Base-by-base conservation (phyloP, 1,139 yeast genomes). In the Pneumocystis canis region DNA sequence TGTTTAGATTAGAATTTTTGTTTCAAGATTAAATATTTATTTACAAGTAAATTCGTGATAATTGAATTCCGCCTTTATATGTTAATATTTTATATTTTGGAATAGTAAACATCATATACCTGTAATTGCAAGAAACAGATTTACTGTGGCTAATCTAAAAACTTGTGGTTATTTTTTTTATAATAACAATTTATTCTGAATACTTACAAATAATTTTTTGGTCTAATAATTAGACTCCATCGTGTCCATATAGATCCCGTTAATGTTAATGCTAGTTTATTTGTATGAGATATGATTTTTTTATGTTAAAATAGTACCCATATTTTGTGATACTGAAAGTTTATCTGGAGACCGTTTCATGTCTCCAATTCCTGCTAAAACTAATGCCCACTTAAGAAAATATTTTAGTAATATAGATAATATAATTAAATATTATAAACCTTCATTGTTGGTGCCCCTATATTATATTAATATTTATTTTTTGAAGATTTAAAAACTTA, bases 171-270 rank as follows among this genome's bases (percentile, higher is more conserved):
- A 25, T 25, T 47, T 20, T 9, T 47, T 47, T n/a, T 20, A 5
- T 20, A 47, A 25, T 11, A n/a, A n/a, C n/a, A 47, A 25, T 2
- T 25, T 20, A 41, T 47, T 25, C 11, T 9, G 5, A 20, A 11
- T 25, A 11, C 54, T 25, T 25, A 47, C 54, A 92, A 78, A 69
- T 81, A 79, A 77, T 92, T 92, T 76, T 87, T 85, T 62, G 98
- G 98, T 70, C 78, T 84, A 73, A 92, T 92, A 67, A 89, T 94
- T 75, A 89, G 82, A 39, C 97, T 90, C 98, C 98, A 92, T 74
- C 98, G 84, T 59, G 98, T 92, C 98, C 98, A 92, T 70, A 92
- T 89, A 63, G 82, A 83, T 64, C 97, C 98, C 0, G 98, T 92
- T 60, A 92, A 92, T 70, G 87, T 80, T 65, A 92, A 79, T 0